Percentiles rank a stretch among this genome's conserved stretches.
These are phyloP conservation scores for Oryza longistaminata DNA, from an alignment of 176 grass and related monocot genomes.

Conservation along the genomic window DNA sequence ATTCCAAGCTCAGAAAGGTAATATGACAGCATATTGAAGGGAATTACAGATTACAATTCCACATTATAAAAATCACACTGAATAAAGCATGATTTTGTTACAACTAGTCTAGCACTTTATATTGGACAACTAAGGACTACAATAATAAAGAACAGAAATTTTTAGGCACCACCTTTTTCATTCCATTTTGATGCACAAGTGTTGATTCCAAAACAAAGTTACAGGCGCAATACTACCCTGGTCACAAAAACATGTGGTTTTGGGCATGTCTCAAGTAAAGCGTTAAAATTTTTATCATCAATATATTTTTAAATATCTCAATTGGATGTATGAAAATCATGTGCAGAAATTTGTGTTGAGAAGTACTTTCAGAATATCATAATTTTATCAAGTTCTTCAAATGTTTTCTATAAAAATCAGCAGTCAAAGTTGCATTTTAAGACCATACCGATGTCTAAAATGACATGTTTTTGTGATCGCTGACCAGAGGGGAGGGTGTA, in stretches of 20 bases:
- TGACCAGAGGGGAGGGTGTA: too few species aligned
- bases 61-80: conserved; percentile 1
- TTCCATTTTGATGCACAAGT: conserved; percentile 5
- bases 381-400: neutral
- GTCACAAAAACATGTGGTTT: neutral
- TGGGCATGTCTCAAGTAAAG: neutral
- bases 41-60: neutral
- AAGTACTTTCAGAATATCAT: neutral
- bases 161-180: neutral
- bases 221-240: neutral
- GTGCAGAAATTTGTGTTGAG: neutral
- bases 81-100: neutral
- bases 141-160: conserved; percentile 14
- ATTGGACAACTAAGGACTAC: conserved; percentile 2
- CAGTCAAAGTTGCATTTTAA: too few species aligned
- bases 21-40: neutral
- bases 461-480: too few species aligned
- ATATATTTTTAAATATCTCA: neutral
- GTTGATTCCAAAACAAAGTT: neutral
- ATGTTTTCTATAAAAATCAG: neutral
- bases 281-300: neutral
- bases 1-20: neutral
- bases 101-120: neutral
- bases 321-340: neutral
- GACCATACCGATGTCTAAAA: too few species aligned